Evolutionary conservation across 345 rosid species (phyloP), one percentile per base, ranked within the genome.

Genomic region (Luvunga scandens): DNA sequence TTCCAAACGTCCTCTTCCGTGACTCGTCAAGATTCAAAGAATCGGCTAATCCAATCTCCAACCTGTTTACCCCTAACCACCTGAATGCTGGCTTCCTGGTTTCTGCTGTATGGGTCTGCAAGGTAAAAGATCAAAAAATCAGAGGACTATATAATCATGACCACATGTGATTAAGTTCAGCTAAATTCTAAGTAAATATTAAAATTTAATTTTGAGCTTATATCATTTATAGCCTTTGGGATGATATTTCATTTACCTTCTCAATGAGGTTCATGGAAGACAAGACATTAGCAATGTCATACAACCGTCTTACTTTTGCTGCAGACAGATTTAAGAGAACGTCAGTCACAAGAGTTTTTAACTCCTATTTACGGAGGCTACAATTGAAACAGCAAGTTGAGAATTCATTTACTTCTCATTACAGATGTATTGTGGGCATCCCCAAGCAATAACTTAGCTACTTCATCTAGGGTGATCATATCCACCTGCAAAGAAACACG

Each of bases 291-390:
- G 94, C 98, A 80, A 93, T 93, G 81, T 93, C 98, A 81, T 93
- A 93, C 7, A 93, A 84, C 75, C 98, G 86, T 87, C 98, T 92
- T 28, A 94, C 97, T 86, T 94, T 94, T 69, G 98, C 98, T 94
- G 91, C 85, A 82, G 9, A 81, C 76, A 38, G 53, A 72, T 48
- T 24, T 12, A 53, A 25, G 22, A 55, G 18, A 79, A 21, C 39
- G 31, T 57, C 28, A 59, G 79, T 78, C 57, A 75, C 65, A 39
- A 18, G 55, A 53, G 27, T 65, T 63, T 45, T 79, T 74, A 76
- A 48, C 45, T 34, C 57, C 33, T 59, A 42, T 64, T 42, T 2
- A 22, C 4, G 36, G 33, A 50, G 13, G 9, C 63, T 31, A 4
- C 18, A 12, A 48, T n/a, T 45, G 31, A 36, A 27, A 24, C 18